Percentiles rank a stretch among this genome's conserved stretches.
phyloP scores from a whole-genome alignment of 371 early-diverging fungal genomes.

The Lichtheimia corymbifera region DNA sequence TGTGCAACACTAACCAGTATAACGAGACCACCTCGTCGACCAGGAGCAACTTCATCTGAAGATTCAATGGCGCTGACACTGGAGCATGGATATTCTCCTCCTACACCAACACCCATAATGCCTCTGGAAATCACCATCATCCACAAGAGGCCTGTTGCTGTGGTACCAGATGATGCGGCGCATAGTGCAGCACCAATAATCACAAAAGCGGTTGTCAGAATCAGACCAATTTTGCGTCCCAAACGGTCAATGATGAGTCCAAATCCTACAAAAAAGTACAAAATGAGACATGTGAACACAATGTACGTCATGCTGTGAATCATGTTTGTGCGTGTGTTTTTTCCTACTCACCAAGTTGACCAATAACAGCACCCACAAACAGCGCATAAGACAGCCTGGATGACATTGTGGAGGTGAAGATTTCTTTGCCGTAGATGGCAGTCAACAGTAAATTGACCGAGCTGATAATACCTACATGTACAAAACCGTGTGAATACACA shows the following conservation, averaged over 20 bases:
- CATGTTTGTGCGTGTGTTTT: background rate
- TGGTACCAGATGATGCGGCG: conserved; percentile 33
- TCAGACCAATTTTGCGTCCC: conserved; percentile 42
- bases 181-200: conserved; percentile 52
- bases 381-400: conserved; percentile 45
- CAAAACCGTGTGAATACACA: background rate
- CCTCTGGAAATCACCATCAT: conserved; percentile 62
- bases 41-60: conserved; percentile 57
- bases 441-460: conserved; percentile 34
- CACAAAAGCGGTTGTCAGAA: conserved; percentile 34
- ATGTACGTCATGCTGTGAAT: too few species aligned
- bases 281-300: too few species aligned
- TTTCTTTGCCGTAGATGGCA: conserved; percentile 34
- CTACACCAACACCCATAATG: conserved; percentile 41
- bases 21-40: conserved; percentile 56
- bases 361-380: conserved; percentile 50
- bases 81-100: conserved; percentile 55
- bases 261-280: conserved; percentile 20
- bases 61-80: conserved; percentile 63
- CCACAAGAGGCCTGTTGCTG: conserved; percentile 54
- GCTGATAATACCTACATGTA: conserved; percentile 26
- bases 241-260: conserved; percentile 43
- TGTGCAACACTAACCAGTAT: conserved; percentile 38
- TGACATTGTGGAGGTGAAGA: conserved; percentile 32
- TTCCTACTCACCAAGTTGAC: conserved; percentile 40